Evolutionary conservation across 305 asterid genomes (phyloP).

Genomic region (Fraxinus nigra): DNA sequence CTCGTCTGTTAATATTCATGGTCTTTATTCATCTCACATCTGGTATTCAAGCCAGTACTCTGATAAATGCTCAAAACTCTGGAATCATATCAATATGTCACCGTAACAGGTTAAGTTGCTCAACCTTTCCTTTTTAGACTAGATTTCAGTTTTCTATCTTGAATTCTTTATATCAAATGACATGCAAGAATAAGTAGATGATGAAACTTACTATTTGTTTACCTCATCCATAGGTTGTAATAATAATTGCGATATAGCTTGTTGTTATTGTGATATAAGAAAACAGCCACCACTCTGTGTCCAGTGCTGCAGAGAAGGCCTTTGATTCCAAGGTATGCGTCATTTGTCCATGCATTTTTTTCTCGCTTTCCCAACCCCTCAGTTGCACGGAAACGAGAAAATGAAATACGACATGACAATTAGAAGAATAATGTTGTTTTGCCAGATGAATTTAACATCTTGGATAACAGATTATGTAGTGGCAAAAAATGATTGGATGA

Average conservation of each 20-base stretch:
- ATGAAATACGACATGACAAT: too few species aligned
- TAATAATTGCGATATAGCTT: constrained; percentile 20
- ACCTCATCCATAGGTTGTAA: constrained; percentile 29
- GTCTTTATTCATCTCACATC: constrained; percentile 23
- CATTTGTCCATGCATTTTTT: not conserved
- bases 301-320: constrained; percentile 16
- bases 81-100: constrained; percentile 40
- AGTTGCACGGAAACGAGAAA: too few species aligned
- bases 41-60: constrained; percentile 26
- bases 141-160: not conserved
- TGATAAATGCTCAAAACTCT: constrained; percentile 28
- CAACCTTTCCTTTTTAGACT: not conserved
- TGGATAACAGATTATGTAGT: too few species aligned
- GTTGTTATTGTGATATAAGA: constrained; percentile 16
- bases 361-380: too few species aligned
- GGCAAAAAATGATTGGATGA: too few species aligned
- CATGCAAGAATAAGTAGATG: not conserved
- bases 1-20: constrained; percentile 28
- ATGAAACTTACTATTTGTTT: not conserved
- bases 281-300: constrained; percentile 21
- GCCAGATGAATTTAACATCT: too few species aligned
- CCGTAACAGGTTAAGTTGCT: constrained; percentile 44
- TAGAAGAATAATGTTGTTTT: too few species aligned
- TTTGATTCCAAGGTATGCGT: not conserved
- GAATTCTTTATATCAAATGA: not conserved